A percentile compares a stretch with the other conserved stretches of the same genome.
Evolutionary conservation across 257 asterid species (phyloP).

Genomic region (Nicotiana attenuata): DNA sequence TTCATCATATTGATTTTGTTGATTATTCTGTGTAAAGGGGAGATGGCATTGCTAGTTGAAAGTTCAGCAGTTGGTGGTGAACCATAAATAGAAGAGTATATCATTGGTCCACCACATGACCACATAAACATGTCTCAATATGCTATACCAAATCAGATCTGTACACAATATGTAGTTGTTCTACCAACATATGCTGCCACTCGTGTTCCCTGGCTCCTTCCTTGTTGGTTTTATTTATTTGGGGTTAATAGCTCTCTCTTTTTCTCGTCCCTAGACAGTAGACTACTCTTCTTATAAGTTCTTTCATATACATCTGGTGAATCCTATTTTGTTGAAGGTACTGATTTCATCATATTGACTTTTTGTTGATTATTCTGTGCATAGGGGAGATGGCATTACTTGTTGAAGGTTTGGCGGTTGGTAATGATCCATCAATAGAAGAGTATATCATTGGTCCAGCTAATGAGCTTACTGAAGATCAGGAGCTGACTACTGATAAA

Average conservation of each 20-base stretch:
- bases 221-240: background rate
- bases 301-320: background rate
- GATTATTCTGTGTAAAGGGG: conserved; percentile 34
- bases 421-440: conserved; percentile 62
- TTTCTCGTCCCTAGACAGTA: background rate
- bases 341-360: background rate
- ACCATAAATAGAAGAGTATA: conserved; percentile 58
- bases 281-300: background rate
- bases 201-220: background rate
- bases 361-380: conserved; percentile 11
- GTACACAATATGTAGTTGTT: background rate
- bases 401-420: conserved; percentile 68
- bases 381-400: conserved; percentile 75
- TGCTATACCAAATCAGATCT: background rate
- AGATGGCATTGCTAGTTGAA: conserved; percentile 64
- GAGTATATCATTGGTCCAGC: conserved; percentile 69
- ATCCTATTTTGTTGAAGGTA: background rate
- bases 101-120: conserved; percentile 58
- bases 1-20: conserved; percentile 1
- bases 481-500: conserved; percentile 29
- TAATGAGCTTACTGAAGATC: conserved; percentile 42
- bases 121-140: background rate
- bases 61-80: conserved; percentile 58
- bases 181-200: background rate
- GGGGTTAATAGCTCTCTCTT: background rate